These are phyloP conservation scores for Aureobasidium sp. DNA, from an alignment of 2,329 filamentous ascomycete genomes.

Conservation along the genomic window DNA sequence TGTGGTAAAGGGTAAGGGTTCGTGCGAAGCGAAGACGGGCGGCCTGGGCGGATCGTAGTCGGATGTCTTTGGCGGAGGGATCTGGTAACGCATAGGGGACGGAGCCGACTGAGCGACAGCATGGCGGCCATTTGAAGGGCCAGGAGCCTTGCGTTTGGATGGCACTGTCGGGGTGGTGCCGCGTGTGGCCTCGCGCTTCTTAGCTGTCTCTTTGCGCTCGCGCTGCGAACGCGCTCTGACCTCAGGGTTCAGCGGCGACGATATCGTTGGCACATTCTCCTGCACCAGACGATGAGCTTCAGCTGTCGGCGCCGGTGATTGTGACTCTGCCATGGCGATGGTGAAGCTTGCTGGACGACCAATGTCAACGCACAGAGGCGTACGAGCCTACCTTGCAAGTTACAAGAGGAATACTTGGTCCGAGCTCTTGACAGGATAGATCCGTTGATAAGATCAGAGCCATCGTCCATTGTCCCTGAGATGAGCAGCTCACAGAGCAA, in stretches of 20 bases:
- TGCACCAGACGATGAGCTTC: slow-evolving; percentile 33
- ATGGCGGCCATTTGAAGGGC: background rate
- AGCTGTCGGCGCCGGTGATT: background rate
- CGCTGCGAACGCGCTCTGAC: slow-evolving; percentile 44
- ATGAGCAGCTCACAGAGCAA: background rate
- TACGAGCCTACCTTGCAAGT: background rate
- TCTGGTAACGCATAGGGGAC: slow-evolving; percentile 45
- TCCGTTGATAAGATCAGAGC: background rate
- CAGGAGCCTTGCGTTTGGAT: slow-evolving; percentile 32
- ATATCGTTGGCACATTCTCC: slow-evolving; percentile 61
- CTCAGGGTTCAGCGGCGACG: slow-evolving; percentile 68
- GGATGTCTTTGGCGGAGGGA: slow-evolving; percentile 39
- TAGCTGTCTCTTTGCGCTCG: slow-evolving; percentile 44
- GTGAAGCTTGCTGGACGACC: background rate
- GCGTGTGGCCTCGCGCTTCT: slow-evolving; percentile 45
- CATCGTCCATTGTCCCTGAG: too few species aligned
- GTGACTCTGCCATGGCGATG: background rate
- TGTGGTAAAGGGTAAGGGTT: slow-evolving; percentile 38
- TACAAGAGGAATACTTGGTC: background rate
- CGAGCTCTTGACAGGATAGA: background rate
- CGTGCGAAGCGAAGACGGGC: slow-evolving; percentile 40
- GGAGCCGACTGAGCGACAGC: slow-evolving; percentile 25
- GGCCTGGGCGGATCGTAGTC: slow-evolving; percentile 46
- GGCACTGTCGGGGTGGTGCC: slow-evolving; percentile 32
- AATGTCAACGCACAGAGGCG: background rate